Percentiles rank a stretch among this genome's conserved stretches.
Conservation (phyloP, 106 monocot genomes). For the Dendrobium huoshanense region DNA sequence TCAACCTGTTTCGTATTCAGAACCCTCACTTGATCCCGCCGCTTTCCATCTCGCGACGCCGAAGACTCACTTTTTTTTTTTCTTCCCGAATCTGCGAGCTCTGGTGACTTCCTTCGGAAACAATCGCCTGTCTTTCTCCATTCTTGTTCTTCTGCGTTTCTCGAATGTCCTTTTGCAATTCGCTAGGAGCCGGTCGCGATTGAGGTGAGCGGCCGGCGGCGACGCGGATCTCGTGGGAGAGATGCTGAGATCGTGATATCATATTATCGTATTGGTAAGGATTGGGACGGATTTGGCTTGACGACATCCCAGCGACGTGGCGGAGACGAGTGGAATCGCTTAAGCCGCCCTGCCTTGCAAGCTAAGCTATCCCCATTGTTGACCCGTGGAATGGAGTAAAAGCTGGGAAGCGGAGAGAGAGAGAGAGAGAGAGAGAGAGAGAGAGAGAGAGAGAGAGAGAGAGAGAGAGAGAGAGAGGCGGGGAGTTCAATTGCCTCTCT, state of each 20-base stretch:
- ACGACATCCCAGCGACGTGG: background rate
- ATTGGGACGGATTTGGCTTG: background rate
- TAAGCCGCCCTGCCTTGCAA: background rate
- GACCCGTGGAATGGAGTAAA: background rate
- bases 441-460: background rate
- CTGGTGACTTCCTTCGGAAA: background rate
- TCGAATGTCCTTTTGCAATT: background rate
- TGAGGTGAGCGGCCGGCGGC: background rate
- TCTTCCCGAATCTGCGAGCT: background rate
- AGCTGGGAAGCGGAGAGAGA: background rate
- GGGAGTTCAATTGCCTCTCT: background rate
- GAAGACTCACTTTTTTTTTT: background rate
- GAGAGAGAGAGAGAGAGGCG: background rate
- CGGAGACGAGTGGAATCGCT: conserved; percentile 1
- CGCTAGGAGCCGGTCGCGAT: background rate
- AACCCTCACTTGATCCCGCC: background rate
- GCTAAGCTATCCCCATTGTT: background rate
- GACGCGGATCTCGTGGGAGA: background rate
- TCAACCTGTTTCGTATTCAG: background rate
- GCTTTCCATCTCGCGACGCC: background rate
- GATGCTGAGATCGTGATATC: background rate
- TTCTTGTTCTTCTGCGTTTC: background rate
- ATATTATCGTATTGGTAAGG: background rate
- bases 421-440: background rate
- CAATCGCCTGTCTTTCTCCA: background rate